These are phyloP conservation scores for Grammothele lineata DNA, from an alignment of 768 basidiomycete genomes.

Conservation along the genomic window DNA sequence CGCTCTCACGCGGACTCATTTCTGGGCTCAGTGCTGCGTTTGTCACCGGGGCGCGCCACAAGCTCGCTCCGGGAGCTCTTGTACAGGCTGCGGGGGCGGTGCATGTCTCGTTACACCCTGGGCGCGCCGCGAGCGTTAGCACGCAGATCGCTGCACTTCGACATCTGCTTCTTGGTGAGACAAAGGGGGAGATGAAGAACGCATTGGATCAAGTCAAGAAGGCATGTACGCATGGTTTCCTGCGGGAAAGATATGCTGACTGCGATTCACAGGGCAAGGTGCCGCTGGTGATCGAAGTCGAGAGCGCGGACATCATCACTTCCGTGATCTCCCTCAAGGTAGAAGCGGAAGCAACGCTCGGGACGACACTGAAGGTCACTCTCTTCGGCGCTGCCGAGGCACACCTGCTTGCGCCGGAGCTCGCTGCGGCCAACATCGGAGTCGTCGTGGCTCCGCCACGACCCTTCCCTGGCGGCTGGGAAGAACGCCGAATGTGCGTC, in stretches of 20 bases:
- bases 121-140: conserved; percentile 47
- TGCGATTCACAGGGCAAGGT: conserved; percentile 39
- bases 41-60: conserved; percentile 52
- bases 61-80: conserved; percentile 58
- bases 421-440: conserved; percentile 64
- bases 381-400: conserved; percentile 62
- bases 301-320: conserved; percentile 70
- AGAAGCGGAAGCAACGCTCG: conserved; percentile 36
- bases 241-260: neutral
- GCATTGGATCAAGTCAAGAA: conserved; percentile 41
- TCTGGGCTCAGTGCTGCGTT: conserved; percentile 62
- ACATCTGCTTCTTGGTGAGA: conserved; percentile 39
- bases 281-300: conserved; percentile 55
- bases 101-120: conserved; percentile 56
- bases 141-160: conserved; percentile 65
- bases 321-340: conserved; percentile 59
- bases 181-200: conserved; percentile 37
- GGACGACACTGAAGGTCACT: conserved; percentile 43
- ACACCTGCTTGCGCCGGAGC: conserved; percentile 66
- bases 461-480: conserved; percentile 74
- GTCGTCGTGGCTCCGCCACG: conserved; percentile 65
- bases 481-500: conserved; percentile 55
- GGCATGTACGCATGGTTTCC: conserved; percentile 29
- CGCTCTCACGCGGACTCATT: conserved; percentile 50
- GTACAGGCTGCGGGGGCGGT: conserved; percentile 61